Conservation (phyloP, 306 rosid species). For the Betula pendula region DNA sequence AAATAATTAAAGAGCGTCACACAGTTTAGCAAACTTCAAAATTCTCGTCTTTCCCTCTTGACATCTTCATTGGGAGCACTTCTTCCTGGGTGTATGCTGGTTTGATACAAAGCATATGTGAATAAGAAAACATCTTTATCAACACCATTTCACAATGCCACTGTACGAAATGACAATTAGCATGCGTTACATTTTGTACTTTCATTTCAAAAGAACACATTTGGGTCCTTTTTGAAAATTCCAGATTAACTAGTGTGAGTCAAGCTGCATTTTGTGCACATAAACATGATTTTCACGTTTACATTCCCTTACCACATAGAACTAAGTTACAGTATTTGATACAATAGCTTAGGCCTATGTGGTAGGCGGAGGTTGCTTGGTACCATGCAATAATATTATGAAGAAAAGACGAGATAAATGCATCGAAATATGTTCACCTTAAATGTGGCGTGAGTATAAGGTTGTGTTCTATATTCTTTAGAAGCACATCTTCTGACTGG, state of each 20-base stretch:
- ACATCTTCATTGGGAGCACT: conserved; percentile 28
- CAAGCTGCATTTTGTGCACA: no score
- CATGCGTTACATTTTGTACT: no score
- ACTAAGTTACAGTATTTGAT: no score
- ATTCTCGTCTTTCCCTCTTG: conserved; percentile 33
- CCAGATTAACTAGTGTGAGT: no score
- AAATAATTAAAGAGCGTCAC: conserved; percentile 31
- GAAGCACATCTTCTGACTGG: conserved; percentile 24
- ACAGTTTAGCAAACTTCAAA: conserved; percentile 36
- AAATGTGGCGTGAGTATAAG: conserved; percentile 39
- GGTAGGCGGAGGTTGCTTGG: no score
- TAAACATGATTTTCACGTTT: no score
- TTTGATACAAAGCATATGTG: conserved; percentile 15
- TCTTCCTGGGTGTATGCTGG: conserved; percentile 36
- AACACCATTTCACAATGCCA: no score
- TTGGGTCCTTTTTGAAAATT: no score
- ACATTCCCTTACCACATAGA: no score
- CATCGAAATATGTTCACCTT: conserved; percentile 36
- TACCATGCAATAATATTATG: conserved; percentile 14
- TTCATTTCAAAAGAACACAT: no score
- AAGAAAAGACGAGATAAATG: neutral
- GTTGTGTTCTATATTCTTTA: conserved; percentile 45
- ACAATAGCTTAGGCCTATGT: no score
- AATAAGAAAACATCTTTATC: neutral
- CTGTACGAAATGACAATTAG: no score